phyloP scores from a whole-genome alignment of 495 filamentous ascomycete species.

The Talaromyces ruber region DNA sequence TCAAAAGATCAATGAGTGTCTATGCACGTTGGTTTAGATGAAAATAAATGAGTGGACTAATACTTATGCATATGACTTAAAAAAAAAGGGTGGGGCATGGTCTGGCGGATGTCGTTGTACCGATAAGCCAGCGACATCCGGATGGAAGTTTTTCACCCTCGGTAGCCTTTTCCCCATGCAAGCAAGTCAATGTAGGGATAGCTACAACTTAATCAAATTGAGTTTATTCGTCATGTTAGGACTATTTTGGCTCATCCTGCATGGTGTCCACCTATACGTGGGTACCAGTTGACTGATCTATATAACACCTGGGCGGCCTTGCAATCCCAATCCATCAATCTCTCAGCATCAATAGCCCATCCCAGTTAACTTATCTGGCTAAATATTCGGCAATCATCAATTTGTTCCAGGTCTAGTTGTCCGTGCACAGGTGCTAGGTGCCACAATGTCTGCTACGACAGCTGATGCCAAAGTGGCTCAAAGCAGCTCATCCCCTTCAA shows the following conservation, averaged over 20 bases:
- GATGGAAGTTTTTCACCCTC: neutral
- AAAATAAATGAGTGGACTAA: neutral
- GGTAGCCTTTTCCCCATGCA: neutral
- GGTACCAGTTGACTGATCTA: neutral
- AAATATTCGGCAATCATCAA: too few relatives aligned
- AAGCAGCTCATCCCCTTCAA: neutral
- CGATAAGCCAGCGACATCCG: neutral
- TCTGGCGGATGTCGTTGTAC: neutral
- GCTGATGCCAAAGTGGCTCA: neutral
- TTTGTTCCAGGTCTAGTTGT: neutral
- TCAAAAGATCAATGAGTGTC: neutral
- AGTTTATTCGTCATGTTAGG: neutral
- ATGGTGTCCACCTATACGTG: too few relatives aligned
- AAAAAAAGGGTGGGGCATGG: neutral
- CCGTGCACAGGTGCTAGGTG: neutral
- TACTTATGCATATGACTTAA: neutral
- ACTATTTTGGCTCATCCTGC: neutral
- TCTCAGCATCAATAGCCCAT: too few relatives aligned
- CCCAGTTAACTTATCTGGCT: too few relatives aligned
- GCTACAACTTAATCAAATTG: neutral
- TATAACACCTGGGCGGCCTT: neutral
- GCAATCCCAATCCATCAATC: too few relatives aligned
- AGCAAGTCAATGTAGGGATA: neutral
- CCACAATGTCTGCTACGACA: neutral
- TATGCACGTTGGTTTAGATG: neutral